Evolutionary conservation across 2,329 filamentous ascomycete species (phyloP), one percentile per base, ranked within the genome.

Genomic region (Canariomyces notabilis): DNA sequence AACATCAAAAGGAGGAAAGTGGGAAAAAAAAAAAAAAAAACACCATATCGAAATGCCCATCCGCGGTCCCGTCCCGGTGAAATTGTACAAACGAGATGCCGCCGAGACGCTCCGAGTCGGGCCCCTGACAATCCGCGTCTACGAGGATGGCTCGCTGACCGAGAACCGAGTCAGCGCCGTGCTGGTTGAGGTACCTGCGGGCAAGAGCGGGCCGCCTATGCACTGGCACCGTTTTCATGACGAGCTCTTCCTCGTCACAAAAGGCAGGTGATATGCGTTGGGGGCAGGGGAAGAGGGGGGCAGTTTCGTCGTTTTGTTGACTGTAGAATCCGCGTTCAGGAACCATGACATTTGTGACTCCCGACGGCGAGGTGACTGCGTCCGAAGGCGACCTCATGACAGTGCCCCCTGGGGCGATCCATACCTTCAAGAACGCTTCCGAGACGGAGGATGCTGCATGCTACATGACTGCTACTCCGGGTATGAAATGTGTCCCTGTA

Each of bases 221-320:
- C 64, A 66, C 29, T 67, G 64, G 64, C 64, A 66, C 44, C 59
- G 64, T 5, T 65, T 66, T 33, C 64, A 67, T 35, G 64, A 67
- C 37, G 64, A 67, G 48, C 54, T 63, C 35, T 67, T 67, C 51
- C 55, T 66, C 38, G 57, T 66, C 3, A 63, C 59, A 8, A 66
- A 66, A 47, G 63, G 62, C 61, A 20, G n/a, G 20, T 19, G 9
- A 6, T 33, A 3, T 37, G 37, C 16, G 23, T 16, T 1, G 14
- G 21, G 35, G 35, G 16, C 15, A 6, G 16, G 18, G 34, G 15
- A 14, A 8, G 20, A n/a, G 36, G 26, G 16, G 23, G 15, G n/a
- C n/a, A n/a, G n/a, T n/a, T n/a, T 22, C 12, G 18, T 16, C 26
- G 14, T 2, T 15, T 7, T 33, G 31, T 20, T 29, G 32, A 44